Evolutionary conservation across 148 eudicot species (phyloP).

Genomic region (Rhododendron simsii): DNA sequence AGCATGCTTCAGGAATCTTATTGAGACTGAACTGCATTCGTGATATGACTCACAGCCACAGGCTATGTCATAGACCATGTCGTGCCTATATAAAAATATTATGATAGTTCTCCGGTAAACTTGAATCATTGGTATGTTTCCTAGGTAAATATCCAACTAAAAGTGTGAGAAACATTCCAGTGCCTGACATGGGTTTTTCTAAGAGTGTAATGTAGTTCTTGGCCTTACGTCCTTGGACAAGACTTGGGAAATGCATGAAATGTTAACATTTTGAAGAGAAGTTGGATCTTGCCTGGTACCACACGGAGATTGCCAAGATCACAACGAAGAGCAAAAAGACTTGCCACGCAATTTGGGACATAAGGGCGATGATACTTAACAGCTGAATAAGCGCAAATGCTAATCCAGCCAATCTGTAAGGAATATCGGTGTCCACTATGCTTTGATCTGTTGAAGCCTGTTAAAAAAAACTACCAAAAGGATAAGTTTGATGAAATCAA

Average conservation of each 20-base stretch:
- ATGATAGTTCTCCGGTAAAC: neutral
- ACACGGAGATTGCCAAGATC: conserved; percentile 58
- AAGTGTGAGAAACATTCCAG: neutral
- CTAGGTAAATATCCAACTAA: neutral
- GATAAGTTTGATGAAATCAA: neutral
- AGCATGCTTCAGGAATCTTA: neutral
- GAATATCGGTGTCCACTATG: conserved; percentile 81
- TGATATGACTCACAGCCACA: neutral
- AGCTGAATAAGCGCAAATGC: conserved; percentile 88
- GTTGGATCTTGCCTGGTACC: conserved; percentile 68
- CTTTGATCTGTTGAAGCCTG: conserved; percentile 96
- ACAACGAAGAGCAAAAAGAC: conserved; percentile 54
- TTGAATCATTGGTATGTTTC: neutral
- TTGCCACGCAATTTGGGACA: conserved; percentile 84
- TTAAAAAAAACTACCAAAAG: conserved; percentile 6
- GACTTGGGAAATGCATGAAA: neutral
- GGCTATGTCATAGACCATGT: neutral
- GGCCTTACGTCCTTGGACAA: neutral
- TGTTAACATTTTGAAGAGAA: neutral
- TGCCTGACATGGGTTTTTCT: neutral
- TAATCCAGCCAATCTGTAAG: conserved; percentile 88
- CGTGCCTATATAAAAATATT: neutral
- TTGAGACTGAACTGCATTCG: neutral
- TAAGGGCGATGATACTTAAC: conserved; percentile 63
- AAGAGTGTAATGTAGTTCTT: neutral